Conservation (phyloP, 495 filamentous ascomycete genomes). For the Acidiella bohemica region DNA sequence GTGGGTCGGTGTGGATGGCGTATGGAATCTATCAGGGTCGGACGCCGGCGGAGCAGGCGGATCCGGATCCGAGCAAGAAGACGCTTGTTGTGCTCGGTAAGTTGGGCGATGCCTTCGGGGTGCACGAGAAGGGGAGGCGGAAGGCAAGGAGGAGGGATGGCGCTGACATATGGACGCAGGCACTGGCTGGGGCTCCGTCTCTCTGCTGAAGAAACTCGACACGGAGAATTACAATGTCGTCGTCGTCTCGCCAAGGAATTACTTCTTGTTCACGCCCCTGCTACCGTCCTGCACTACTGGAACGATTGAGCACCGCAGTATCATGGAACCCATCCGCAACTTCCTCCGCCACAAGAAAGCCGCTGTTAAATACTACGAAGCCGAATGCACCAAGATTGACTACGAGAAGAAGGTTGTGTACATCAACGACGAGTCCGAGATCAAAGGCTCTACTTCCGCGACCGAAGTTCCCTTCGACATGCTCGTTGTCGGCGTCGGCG, state of each 20-base stretch:
- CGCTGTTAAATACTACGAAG: constrained; percentile 91
- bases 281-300: constrained; percentile 94
- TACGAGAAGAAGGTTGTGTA: constrained; percentile 74
- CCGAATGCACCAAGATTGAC: constrained; percentile 93
- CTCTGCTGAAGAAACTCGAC: constrained; percentile 94
- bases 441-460: constrained; percentile 68
- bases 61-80: constrained; percentile 83
- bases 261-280: constrained; percentile 98
- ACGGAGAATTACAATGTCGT: constrained; percentile 96
- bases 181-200: constrained; percentile 93
- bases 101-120: not conserved
- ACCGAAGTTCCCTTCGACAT: constrained; percentile 96
- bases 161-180: constrained; percentile 36
- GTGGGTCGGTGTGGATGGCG: constrained; percentile 52
- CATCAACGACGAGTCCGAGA: constrained; percentile 83
- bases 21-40: constrained; percentile 72
- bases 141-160: not conserved
- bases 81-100: constrained; percentile 91
- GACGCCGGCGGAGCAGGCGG: constrained; percentile 65
- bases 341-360: constrained; percentile 87
- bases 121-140: not conserved
- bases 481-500: constrained; percentile 92
- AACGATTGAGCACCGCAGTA: constrained; percentile 94
- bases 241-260: constrained; percentile 93
- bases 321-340: constrained; percentile 97